Evolutionary conservation across 106 monocot genomes (phyloP), one percentile per base, ranked within the genome.

Genomic region (Agapanthus africanus): DNA sequence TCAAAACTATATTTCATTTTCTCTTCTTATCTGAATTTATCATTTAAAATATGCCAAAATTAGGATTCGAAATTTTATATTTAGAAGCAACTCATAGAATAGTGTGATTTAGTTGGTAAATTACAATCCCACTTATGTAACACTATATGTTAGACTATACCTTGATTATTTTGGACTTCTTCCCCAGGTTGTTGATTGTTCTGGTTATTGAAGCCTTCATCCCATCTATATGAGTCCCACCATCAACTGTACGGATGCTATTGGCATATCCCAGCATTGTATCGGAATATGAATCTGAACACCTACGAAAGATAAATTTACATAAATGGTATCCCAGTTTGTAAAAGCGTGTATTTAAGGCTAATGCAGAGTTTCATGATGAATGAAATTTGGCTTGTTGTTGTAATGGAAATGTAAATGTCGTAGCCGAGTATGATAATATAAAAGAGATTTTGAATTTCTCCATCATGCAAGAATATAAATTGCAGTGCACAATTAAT

Each of bases 181-280:
- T 97, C 21, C 40, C 86, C 26, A 97, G 75, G 63, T 90, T 92
- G 78, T 92, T 97, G 37, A 97, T 78, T 38, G 92, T 97, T 80
- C 84, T 86, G 26, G 88, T 97, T 50, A 97, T 73, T 67, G 91
- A 92, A 75, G 92, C 86, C 63, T 92, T 97, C 86, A 90, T 77
- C 37, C 92, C 91, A 68, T 97, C 97, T 62, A 97, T 92, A 79
- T 97, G 97, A 27, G 97, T 90, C 38, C 97, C 97, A 37, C 97
- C 97, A 81, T 97, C 97, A 77, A 97, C 72, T 15, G 92, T 92
- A 2, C 89, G 97, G 27, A 97, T 90, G 69, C 92, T 97, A 73
- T 97, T 97, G 33, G 92, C 97, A 83, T 97, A 97, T 69, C 97
- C 97, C 37, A 97, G 81, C 87, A 97, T 75, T 42, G 84, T 97